Percentiles rank a stretch among this genome's conserved stretches.
These are phyloP conservation scores for Flaveria brownii DNA, from an alignment of 129 eudicot genomes.

Conservation along the genomic window DNA sequence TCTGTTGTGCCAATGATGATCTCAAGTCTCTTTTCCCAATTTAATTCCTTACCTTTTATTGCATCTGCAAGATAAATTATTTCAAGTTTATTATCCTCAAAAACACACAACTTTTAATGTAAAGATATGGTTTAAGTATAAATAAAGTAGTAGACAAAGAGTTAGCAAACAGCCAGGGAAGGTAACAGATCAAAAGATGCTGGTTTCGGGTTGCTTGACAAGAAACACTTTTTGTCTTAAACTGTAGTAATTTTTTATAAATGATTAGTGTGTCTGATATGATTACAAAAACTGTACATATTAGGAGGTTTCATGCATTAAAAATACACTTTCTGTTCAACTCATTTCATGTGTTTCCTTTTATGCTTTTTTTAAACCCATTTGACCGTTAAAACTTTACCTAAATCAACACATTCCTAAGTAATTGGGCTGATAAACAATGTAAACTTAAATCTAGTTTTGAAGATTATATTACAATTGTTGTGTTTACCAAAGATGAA, in stretches of 20 bases:
- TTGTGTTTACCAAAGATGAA: conserved; percentile 62
- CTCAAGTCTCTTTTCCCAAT: conserved; percentile 69
- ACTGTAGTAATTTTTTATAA: background rate
- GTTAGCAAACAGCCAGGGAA: background rate
- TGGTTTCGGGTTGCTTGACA: background rate
- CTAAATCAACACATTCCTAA: background rate
- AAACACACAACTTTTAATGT: background rate
- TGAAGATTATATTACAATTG: background rate
- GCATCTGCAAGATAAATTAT: conserved; percentile 46
- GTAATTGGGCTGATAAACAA: background rate
- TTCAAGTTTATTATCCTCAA: conserved; percentile 11
- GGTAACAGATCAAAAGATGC: background rate
- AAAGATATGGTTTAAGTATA: conserved; percentile 13
- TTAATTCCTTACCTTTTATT: conserved; percentile 62
- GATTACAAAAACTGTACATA: background rate
- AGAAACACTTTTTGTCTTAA: background rate
- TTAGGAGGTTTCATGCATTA: background rate
- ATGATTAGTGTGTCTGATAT: background rate
- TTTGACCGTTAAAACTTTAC: conserved; percentile 2
- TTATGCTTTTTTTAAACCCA: conserved; percentile 2
- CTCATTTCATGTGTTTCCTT: background rate
- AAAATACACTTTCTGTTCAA: background rate
- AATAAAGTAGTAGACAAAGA: background rate
- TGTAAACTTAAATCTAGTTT: conserved; percentile 1
- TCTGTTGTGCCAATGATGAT: conserved; percentile 70